phyloP scores from a whole-genome alignment of 108 stramenopile species.

The Skeletonema potamos region DNA sequence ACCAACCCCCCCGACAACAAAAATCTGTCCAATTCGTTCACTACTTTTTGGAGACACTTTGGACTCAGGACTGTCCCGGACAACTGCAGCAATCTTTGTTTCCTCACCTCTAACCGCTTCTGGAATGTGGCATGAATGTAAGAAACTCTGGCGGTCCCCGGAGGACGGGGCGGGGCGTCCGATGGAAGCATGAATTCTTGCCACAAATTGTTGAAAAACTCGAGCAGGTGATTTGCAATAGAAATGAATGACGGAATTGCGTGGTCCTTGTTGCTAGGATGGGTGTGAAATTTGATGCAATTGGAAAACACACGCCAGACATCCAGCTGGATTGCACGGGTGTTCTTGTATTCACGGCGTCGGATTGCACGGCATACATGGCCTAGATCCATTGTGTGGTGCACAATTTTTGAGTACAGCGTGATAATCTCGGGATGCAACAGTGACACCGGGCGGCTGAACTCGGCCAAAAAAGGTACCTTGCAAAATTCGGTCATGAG shows the following conservation, averaged over 20 bases:
- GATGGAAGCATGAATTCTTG: slow-evolving; percentile 83
- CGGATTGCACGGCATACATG: slow-evolving; percentile 79
- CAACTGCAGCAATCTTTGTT: slow-evolving; percentile 60
- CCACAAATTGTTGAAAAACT: slow-evolving; percentile 87
- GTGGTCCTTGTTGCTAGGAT: slow-evolving; percentile 71
- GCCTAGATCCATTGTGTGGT: slow-evolving; percentile 82
- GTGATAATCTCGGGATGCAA: slow-evolving; percentile 86
- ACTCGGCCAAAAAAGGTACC: slow-evolving; percentile 87
- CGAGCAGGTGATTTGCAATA: slow-evolving; percentile 79
- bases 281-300: slow-evolving; percentile 85
- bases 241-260: slow-evolving; percentile 84
- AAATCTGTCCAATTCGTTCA: slow-evolving; percentile 49
- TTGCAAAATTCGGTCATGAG: slow-evolving; percentile 84
- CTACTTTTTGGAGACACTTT: slow-evolving; percentile 50
- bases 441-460: slow-evolving; percentile 81
- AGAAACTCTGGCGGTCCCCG: slow-evolving; percentile 41
- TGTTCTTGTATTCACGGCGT: slow-evolving; percentile 64
- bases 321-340: slow-evolving; percentile 77
- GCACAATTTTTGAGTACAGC: slow-evolving; percentile 80
- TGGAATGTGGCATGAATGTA: slow-evolving; percentile 50
- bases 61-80: slow-evolving; percentile 61
- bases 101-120: slow-evolving; percentile 57
- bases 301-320: slow-evolving; percentile 90
- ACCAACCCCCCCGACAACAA: slow-evolving; percentile 67
- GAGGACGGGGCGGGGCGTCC: slow-evolving; percentile 53